Base-by-base conservation (phyloP, 192 early-diverging fungal genomes). In the Entomortierella chlamydospora region DNA sequence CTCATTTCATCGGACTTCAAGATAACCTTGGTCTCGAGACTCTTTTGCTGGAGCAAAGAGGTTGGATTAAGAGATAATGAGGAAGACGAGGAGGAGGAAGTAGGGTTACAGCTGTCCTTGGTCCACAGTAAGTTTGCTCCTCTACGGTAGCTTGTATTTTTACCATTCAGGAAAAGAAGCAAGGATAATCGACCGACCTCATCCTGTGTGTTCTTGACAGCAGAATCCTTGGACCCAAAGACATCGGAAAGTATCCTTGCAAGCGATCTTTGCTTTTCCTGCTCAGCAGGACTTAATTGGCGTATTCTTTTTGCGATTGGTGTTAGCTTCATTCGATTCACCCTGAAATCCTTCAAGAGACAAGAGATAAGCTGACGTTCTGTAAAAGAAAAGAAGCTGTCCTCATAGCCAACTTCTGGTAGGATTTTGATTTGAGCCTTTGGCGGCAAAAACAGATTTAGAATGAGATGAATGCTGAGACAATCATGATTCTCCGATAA, bases 291-390 rank as follows among this genome's bases (percentile, higher is more conserved):
- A 45, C 64, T 67, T 45, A 67, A 47, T 67, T 17, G 53, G 54
- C 64, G 54, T 50, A 45, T 55, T 30, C 39, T 67, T 57, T 67
- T 67, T 41, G 41, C 54, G 26, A 57, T 57, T 67, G 64, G 64
- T 57, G 13, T 57, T 39, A 67, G 33, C 28, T 67, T 67, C 53
- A 47, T 67, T 37, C 41, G 41, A 28, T 43, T 23, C 64, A 67
- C 52, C 31, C 41, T 67, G 64, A 67, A 67, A 67, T 67, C 64
- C 52, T 67, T 67, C 64, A 67, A 57, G 13, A 67, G 64, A 57
- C 64, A 67, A 33, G 11, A 18, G 52, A 67, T 54, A 57, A 67
- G 55, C 17, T 67, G 64, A 67, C 54, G 54, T 12, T 67, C 64
- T 29, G 64, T 67, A 54, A 67, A 57, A 54, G 64, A 67, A 47